These are phyloP conservation scores for Cynara cardunculus DNA, from an alignment of 129 eudicot species.

Conservation along the genomic window DNA sequence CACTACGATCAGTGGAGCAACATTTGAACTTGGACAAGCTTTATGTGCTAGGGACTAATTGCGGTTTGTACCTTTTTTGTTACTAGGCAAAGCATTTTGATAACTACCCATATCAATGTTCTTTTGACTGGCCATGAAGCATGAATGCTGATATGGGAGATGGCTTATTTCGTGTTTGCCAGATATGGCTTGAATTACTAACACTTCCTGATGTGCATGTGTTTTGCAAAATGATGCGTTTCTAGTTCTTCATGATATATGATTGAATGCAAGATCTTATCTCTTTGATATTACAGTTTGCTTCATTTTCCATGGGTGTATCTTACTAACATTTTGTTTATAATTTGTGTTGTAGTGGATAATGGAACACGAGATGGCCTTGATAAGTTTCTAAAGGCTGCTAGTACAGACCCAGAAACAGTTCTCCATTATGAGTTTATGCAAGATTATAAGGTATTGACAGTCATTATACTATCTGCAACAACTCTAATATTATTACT, in stretches of 20 bases:
- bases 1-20: slow-evolving; percentile 87
- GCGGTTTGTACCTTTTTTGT: slow-evolving; percentile 44
- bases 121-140: background rate
- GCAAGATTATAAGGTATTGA: slow-evolving; percentile 99
- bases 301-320: slow-evolving; percentile 8
- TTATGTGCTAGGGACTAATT: slow-evolving; percentile 93
- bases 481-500: background rate
- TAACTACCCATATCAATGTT: background rate
- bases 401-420: slow-evolving; percentile 92
- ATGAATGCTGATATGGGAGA: background rate
- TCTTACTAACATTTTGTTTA: background rate
- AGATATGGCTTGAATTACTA: no score
- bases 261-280: background rate
- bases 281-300: background rate
- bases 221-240: no score
- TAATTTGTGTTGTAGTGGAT: slow-evolving; percentile 66
- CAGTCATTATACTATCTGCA: background rate
- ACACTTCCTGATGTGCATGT: background rate
- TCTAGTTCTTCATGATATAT: background rate
- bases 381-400: slow-evolving; percentile 93
- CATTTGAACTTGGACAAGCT: slow-evolving; percentile 93
- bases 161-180: background rate
- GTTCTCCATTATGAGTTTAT: slow-evolving; percentile 98
- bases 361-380: slow-evolving; percentile 96
- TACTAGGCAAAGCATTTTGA: background rate